Conservation (phyloP, 2,329 filamentous ascomycete genomes). For the Aspergillus thermomutatus region DNA sequence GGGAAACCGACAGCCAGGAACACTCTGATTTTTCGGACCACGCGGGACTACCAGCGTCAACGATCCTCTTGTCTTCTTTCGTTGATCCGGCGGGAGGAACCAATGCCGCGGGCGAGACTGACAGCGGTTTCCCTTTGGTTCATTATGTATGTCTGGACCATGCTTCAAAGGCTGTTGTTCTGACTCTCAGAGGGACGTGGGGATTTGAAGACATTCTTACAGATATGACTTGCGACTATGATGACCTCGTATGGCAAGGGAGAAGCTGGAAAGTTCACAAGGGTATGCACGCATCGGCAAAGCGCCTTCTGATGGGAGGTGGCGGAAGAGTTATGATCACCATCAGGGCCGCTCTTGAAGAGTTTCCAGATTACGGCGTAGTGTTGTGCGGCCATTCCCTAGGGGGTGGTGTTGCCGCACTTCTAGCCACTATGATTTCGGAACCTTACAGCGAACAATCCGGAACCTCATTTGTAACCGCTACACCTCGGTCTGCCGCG, state of each 20-base stretch:
- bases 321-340: conserved; percentile 66
- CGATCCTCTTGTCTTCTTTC: conserved; percentile 64
- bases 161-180: conserved; percentile 66
- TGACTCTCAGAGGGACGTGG: conserved; percentile 69
- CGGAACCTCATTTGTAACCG: conserved; percentile 62
- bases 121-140: conserved; percentile 66
- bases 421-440: conserved; percentile 68
- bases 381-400: conserved; percentile 68
- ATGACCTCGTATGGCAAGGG: conserved; percentile 58
- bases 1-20: conserved; percentile 38
- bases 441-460: conserved; percentile 52
- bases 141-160: conserved; percentile 72
- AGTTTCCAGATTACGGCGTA: conserved; percentile 66
- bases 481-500: conserved; percentile 37
- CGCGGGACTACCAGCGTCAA: conserved; percentile 43
- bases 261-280: conserved; percentile 68
- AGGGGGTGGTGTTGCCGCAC: conserved; percentile 65
- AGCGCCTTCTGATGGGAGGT: conserved; percentile 63
- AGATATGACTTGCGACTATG: conserved; percentile 72
- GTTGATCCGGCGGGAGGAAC: conserved; percentile 66
- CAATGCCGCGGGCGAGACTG: conserved; percentile 62
- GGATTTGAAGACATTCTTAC: conserved; percentile 72
- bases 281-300: conserved; percentile 69
- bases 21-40: conserved; percentile 46
- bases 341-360: conserved; percentile 62